Evolutionary conservation across 495 filamentous ascomycete species (phyloP), one percentile per base, ranked within the genome.

Genomic region (Poronia punctata): DNA sequence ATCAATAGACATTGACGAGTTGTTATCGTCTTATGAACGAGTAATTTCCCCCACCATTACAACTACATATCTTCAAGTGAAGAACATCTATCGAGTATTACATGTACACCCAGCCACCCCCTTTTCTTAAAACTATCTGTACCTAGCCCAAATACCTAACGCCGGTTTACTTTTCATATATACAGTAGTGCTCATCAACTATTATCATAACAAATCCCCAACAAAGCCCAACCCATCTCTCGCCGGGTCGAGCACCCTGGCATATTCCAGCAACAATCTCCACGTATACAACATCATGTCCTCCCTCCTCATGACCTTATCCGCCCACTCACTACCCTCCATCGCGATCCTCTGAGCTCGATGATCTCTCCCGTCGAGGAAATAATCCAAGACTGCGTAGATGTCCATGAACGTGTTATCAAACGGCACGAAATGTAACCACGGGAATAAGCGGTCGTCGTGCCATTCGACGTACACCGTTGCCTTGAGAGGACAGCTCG

Each of bases 211-310:
- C 29, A 42, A 35, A 12, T 42, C 39, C 7, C 19, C 39, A 12
- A 42, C 39, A 42, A 33, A 42, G 5, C 39, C 39, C n/a, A 42
- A 22, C 21, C n/a, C 21, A 15, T 42, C 29, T 20, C 39, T 19
- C 10, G 25, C 18, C 22, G n/a, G 16, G 15, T 42, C 39, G 11
- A 19, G 21, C 30, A 42, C 39, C 7, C 39, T 25, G 22, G 39
- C 39, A 20, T 22, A 87, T 61, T 88, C 84, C 2, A 88, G 65
- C 41, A 88, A 62, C 36, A 89, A 48, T 36, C 84, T 56, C 48
- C 78, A 73, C 29, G 80, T 70, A 61, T 87, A 88, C 15, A 89
- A 67, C 50, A 79, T 64, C 61, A 88, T 83, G 48, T 88, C 84
- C 41, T 85, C 82, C 34, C 63, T 62, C 35, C 84, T 60, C 20